phyloP scores from a whole-genome alignment of 2,329 filamentous ascomycete species.

The Huntiella bhutanensis region DNA sequence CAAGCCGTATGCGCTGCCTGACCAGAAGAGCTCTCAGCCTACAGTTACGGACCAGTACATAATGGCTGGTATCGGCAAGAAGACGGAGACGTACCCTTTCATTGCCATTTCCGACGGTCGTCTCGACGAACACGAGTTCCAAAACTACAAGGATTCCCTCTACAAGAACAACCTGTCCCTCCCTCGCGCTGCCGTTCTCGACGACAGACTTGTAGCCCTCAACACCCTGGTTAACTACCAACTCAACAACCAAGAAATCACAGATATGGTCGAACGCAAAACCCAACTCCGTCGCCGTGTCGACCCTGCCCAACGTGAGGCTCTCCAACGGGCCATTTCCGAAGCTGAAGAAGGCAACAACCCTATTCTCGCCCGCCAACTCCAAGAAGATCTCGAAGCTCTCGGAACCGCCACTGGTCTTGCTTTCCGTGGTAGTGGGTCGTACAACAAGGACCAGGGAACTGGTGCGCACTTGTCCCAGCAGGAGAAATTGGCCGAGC shows the following conservation, averaged over 20 bases:
- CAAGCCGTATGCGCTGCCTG: conserved; percentile 66
- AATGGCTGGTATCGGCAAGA: conserved; percentile 62
- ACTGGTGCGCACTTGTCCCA: conserved; percentile 36
- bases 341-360: conserved; percentile 48
- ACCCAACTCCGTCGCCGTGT: conserved; percentile 47
- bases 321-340: conserved; percentile 44
- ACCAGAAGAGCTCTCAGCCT: conserved; percentile 42
- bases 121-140: conserved; percentile 71
- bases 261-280: conserved; percentile 55
- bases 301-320: conserved; percentile 47
- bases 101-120: conserved; percentile 70
- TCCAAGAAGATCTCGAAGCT: conserved; percentile 42
- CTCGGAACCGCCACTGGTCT: conserved; percentile 46
- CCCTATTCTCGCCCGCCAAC: conserved; percentile 31
- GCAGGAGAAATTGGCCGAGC: conserved; percentile 63
- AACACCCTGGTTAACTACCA: conserved; percentile 57
- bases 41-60: conserved; percentile 79
- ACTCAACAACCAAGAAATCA: conserved; percentile 71
- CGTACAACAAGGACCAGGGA: conserved; percentile 27
- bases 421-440: conserved; percentile 49
- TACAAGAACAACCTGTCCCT: conserved; percentile 19
- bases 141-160: conserved; percentile 47
- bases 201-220: conserved; percentile 61
- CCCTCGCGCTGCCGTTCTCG: conserved; percentile 52
- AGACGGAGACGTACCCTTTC: conserved; percentile 73